Evolutionary conservation across 2,329 filamentous ascomycete genomes (phyloP).

Genomic region (Diaporthe aspalathi): DNA sequence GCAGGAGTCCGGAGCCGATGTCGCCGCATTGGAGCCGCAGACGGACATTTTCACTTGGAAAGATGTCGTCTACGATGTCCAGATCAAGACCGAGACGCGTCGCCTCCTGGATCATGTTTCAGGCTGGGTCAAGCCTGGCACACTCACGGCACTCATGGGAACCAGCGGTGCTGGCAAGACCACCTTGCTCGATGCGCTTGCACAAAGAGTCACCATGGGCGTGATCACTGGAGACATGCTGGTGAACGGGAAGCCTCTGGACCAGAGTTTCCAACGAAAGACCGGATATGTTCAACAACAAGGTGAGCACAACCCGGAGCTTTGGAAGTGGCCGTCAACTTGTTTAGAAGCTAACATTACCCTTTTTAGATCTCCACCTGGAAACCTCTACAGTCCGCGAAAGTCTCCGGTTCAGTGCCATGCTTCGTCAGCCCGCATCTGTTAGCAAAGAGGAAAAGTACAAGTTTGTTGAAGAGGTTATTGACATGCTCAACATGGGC

Average conservation of each 20-base stretch:
- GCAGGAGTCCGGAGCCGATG: constrained; percentile 34
- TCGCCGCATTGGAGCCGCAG: constrained; percentile 47
- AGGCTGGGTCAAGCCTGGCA: constrained; percentile 92
- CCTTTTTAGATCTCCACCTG: constrained; percentile 65
- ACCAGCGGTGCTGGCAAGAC: constrained; percentile 73
- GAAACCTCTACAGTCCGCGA: constrained; percentile 67
- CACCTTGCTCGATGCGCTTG: constrained; percentile 67
- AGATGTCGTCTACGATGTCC: constrained; percentile 76
- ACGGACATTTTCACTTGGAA: constrained; percentile 81
- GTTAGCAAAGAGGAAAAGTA: constrained; percentile 69
- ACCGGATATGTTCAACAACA: constrained; percentile 77
- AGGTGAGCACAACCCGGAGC: constrained; percentile 48
- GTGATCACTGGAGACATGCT: constrained; percentile 75
- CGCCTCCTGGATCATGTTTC: constrained; percentile 81
- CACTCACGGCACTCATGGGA: constrained; percentile 82
- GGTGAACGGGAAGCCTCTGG: constrained; percentile 68
- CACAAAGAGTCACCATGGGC: constrained; percentile 68
- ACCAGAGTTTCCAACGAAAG: constrained; percentile 71
- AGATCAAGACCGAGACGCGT: constrained; percentile 79
- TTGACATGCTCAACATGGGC: constrained; percentile 74
- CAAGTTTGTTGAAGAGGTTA: constrained; percentile 72
- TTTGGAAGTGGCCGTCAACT: rapidly evolving
- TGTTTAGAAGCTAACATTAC: neutral
- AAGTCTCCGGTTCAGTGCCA: constrained; percentile 65
- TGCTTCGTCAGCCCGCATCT: constrained; percentile 65